Evolutionary conservation across 2,329 filamentous ascomycete species (phyloP), one percentile per base, ranked within the genome.

Genomic region (Cladosporium velox): DNA sequence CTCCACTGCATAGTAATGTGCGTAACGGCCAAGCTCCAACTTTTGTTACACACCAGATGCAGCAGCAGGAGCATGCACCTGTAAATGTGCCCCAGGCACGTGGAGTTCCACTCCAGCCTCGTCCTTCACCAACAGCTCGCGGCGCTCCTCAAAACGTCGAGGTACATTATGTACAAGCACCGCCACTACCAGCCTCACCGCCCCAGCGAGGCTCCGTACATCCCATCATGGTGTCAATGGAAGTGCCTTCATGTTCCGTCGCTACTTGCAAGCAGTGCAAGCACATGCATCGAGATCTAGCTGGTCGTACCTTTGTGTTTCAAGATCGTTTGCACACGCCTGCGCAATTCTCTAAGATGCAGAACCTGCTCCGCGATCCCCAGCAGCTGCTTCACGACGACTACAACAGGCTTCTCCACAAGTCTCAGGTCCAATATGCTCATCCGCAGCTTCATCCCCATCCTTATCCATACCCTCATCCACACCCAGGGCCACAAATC

Each of bases 141-240:
- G n/a, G n/a, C n/a, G n/a, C n/a, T n/a, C n/a, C n/a, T 7, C n/a
- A 35, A 3, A 18, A 44, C 38, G 28, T 18, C 11, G 52, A 14
- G 2, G 1, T 32, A 30, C 8, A 21, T 8, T 55, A 55, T 24
- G n/a, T 7, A 21, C 52, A 34, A 21, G 30, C 52, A 18, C 52
- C 41, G 3, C n/a, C 41, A 24, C 2, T 4, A 24, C n/a, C 41
- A 47, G 1, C 41, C 1, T 21, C 24, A 30, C 24, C 7, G 10
- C 47, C 28, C 11, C 44, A 51, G 21, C n/a, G 24, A n/a, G 59
- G 44, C 14, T 62, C 30, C 11, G 44, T 38, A 1, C 59, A 62
- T 6, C 44, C 44, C 5, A 62, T 62, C 12, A 54, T 24, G 24
- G n/a, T 62, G 4, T 52, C 59, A 15, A 38, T 62, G 59, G 59